These are phyloP conservation scores for Phycomyces blakesleeanus DNA, from an alignment of 192 early-diverging fungal genomes.

Conservation along the genomic window DNA sequence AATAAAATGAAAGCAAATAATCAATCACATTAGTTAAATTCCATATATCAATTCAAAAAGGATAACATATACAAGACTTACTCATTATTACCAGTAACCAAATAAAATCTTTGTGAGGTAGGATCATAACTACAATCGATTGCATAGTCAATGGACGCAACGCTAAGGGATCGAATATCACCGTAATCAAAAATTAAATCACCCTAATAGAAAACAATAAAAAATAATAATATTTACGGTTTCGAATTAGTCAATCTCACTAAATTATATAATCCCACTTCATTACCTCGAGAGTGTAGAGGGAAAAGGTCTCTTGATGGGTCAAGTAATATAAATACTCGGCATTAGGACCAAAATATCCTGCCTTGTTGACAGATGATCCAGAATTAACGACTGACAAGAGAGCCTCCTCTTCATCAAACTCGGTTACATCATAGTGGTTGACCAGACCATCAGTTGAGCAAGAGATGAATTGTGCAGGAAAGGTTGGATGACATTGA, in stretches of 20 bases:
- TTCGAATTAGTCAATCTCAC: no score
- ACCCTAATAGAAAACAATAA: no score
- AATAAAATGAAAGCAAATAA: no score
- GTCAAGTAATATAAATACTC: slow-evolving; percentile 87
- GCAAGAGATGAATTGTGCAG: slow-evolving; percentile 58
- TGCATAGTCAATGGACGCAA: slow-evolving; percentile 70
- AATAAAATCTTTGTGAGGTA: slow-evolving; percentile 63
- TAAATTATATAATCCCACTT: no score
- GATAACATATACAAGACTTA: no score
- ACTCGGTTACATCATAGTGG: slow-evolving; percentile 63
- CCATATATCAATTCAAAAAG: slow-evolving; percentile 4
- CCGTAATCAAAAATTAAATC: slow-evolving; percentile 71
- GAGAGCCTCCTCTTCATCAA: slow-evolving; percentile 88
- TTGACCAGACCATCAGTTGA: slow-evolving; percentile 77
- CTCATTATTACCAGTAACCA: slow-evolving; percentile 76
- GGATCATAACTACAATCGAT: slow-evolving; percentile 79
- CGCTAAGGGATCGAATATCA: slow-evolving; percentile 64
- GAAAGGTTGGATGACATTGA: slow-evolving; percentile 56
- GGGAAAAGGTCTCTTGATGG: slow-evolving; percentile 87
- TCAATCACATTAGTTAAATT: neutral
- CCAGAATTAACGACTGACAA: slow-evolving; percentile 77
- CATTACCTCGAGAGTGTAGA: slow-evolving; percentile 68
- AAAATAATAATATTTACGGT: no score
- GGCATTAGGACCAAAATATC: slow-evolving; percentile 87
- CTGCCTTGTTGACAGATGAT: slow-evolving; percentile 77